Conservation (phyloP, 352 stramenopile species). For the Globisporangium abappressorium region DNA sequence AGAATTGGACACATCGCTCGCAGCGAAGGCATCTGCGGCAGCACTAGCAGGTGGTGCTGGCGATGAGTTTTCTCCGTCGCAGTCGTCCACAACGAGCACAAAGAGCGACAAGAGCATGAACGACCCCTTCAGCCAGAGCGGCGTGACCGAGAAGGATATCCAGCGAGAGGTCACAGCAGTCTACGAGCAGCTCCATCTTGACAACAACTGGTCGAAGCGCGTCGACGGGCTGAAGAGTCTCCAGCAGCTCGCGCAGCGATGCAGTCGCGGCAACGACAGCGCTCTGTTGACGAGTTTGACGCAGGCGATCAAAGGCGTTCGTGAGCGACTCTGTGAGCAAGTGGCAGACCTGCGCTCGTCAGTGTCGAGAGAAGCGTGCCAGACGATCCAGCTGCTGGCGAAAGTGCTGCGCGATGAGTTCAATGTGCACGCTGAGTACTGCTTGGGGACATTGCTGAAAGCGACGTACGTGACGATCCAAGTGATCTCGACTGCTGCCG, state of each 20-base stretch:
- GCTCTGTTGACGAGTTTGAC: conserved; percentile 27
- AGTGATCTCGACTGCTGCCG: conserved; percentile 74
- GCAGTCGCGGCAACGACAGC: conserved; percentile 31
- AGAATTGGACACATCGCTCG: conserved; percentile 24
- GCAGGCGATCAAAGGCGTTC: conserved; percentile 45
- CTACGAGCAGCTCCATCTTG: conserved; percentile 50
- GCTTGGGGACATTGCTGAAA: conserved; percentile 69
- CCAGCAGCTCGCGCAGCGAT: conserved; percentile 53
- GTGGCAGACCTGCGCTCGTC: conserved; percentile 77
- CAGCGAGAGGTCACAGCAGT: conserved; percentile 54
- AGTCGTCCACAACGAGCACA: conserved; percentile 38
- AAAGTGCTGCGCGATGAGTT: conserved; percentile 68
- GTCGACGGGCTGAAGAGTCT: conserved; percentile 66
- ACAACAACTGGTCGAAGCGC: conserved; percentile 78
- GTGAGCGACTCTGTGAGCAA: conserved; percentile 68
- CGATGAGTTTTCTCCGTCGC: conserved; percentile 38
- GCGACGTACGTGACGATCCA: conserved; percentile 87
- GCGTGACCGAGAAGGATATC: conserved; percentile 57
- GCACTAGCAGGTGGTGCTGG: conserved; percentile 9
- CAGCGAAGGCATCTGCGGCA: conserved; percentile 24
- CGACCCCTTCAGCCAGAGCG: conserved; percentile 9
- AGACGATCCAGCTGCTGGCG: conserved; percentile 64
- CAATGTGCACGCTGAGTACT: conserved; percentile 72
- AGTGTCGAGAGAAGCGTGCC: conserved; percentile 70
- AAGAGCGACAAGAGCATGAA: conserved; percentile 16